Evolutionary conservation across 139 green algal genomes (phyloP).

Genomic region (Raphidocelis subcapitata): DNA sequence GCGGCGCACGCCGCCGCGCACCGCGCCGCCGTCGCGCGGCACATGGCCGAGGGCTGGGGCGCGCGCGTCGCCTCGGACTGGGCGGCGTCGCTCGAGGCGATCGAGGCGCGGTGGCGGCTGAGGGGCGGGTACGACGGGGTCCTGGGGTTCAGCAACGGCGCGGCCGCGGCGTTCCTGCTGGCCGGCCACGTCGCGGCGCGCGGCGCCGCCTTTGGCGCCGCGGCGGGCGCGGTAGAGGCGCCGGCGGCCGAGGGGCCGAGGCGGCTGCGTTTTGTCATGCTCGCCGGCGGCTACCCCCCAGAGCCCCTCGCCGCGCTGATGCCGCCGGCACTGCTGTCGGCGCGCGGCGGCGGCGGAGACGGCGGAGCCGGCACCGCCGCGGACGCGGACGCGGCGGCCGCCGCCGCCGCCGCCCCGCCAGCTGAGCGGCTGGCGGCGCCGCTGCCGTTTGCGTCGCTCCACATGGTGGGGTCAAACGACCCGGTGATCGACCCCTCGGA

Average conservation of each 20-base stretch:
- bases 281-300: constrained; percentile 44
- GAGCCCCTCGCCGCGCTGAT: constrained; percentile 38
- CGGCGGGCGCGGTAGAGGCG: too few relatives aligned
- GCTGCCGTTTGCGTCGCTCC: constrained; percentile 33
- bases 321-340: neutral
- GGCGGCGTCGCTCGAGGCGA: constrained; percentile 25
- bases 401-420: too few relatives aligned
- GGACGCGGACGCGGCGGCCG: too few relatives aligned
- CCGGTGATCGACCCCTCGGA: constrained; percentile 25
- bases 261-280: constrained; percentile 33
- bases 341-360: neutral
- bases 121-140: constrained; percentile 36
- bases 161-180: constrained; percentile 48
- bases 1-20: neutral
- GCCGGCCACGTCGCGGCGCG: constrained; percentile 11
- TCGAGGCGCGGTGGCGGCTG: neutral
- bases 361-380: neutral
- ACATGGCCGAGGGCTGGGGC: constrained; percentile 29
- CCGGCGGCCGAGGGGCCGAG: too few relatives aligned
- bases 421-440: constrained; percentile 4
- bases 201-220: neutral
- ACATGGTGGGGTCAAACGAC: constrained; percentile 40
- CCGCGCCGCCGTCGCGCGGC: neutral
- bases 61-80: constrained; percentile 32
- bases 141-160: constrained; percentile 55